Conservation (phyloP, 176 grass and related monocot species). For the Aegilops speltoides region DNA sequence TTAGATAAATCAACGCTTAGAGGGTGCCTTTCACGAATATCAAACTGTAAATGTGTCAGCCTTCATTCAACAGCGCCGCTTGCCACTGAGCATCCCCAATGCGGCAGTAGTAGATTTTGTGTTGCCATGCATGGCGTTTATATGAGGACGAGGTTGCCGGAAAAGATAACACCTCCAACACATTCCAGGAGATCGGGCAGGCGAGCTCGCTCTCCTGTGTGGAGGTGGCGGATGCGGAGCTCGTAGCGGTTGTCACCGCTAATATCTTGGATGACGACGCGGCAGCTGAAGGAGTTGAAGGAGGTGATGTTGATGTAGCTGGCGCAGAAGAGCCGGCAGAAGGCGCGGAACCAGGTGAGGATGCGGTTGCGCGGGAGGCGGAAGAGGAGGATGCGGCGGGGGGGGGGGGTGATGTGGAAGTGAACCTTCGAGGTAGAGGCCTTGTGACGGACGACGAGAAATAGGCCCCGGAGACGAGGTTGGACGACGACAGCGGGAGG, state of each 20-base stretch:
- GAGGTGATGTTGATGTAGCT: not conserved
- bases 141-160: not conserved
- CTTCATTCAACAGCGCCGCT: not conserved
- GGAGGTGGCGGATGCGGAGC: not conserved
- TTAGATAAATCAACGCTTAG: constrained; percentile 37
- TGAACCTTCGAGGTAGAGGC: not conserved
- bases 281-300: not conserved
- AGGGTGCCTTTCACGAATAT: constrained; percentile 54
- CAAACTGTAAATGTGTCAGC: constrained; percentile 31
- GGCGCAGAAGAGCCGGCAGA: not conserved
- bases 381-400: not conserved
- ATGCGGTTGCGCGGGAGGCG: not conserved
- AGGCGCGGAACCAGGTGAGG: not conserved
- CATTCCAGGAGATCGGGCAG: not conserved
- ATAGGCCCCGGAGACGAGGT: no score
- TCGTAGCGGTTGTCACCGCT: not conserved
- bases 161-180: not conserved
- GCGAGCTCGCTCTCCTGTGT: not conserved
- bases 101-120: not conserved
- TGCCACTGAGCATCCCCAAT: constrained; percentile 21
- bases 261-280: not conserved
- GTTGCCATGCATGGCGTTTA: rapidly evolving
- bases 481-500: no score
- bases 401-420: not conserved
- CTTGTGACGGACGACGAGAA: no score